These are phyloP conservation scores for Athelia psychrophila DNA, from an alignment of 1,284 basidiomycete genomes.

Conservation along the genomic window DNA sequence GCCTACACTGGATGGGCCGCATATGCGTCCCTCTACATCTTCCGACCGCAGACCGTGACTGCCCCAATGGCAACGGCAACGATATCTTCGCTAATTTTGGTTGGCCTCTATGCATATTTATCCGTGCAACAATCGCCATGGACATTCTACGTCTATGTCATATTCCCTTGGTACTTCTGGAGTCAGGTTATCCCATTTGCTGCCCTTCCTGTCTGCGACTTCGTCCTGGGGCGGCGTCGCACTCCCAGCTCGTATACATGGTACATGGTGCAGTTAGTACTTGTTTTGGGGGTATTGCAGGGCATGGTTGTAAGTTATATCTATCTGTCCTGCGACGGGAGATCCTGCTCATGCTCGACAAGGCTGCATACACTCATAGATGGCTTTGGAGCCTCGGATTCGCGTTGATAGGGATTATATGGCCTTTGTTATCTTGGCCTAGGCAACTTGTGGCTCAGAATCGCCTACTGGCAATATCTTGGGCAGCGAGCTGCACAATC, in stretches of 20 bases:
- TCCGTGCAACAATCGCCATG: slow-evolving; percentile 62
- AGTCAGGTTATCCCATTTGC: slow-evolving; percentile 39
- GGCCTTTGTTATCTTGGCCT: slow-evolving; percentile 60
- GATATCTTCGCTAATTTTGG: slow-evolving; percentile 29
- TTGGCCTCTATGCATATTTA: slow-evolving; percentile 51
- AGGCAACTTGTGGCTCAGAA: slow-evolving; percentile 25
- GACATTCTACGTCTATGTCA: slow-evolving; percentile 77
- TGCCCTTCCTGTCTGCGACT: slow-evolving; percentile 18
- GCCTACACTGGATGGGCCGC: slow-evolving; percentile 83
- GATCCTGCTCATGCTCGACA: slow-evolving; percentile 2
- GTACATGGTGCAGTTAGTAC: slow-evolving; percentile 16
- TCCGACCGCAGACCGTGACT: slow-evolving; percentile 28
- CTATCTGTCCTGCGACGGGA: neutral
- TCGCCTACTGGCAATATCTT: slow-evolving; percentile 33
- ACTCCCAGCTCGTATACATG: neutral
- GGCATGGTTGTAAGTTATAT: slow-evolving; percentile 71
- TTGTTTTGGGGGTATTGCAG: slow-evolving; percentile 49
- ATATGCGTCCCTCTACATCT: slow-evolving; percentile 55
- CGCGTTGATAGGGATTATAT: slow-evolving; percentile 59
- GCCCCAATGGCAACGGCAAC: slow-evolving; percentile 9
- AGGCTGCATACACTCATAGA: slow-evolving; percentile 71
- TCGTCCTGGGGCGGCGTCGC: slow-evolving; percentile 39
- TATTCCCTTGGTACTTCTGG: slow-evolving; percentile 81
- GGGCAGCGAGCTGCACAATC: slow-evolving; percentile 52
- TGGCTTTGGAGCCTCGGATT: slow-evolving; percentile 75